Evolutionary conservation across 2,329 filamentous ascomycete species (phyloP), one percentile per base, ranked within the genome.

Genomic region (Gaeumannomyces sp.): DNA sequence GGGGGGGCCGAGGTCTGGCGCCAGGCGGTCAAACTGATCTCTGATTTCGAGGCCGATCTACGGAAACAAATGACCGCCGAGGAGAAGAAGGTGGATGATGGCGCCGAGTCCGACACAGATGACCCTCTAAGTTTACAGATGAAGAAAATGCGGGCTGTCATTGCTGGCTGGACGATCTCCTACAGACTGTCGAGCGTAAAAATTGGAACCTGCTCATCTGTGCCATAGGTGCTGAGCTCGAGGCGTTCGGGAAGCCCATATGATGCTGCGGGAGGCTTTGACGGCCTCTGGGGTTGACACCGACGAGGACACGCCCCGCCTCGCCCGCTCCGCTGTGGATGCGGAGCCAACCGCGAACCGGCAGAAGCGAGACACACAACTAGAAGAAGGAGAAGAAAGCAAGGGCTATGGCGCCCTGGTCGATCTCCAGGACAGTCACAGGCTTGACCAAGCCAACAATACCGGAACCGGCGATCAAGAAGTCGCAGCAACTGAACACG

Each of bases 181-280:
- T 87, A 31, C 76, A 79, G 1, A 72, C 81, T 2, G 88, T 88
- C 0, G 85, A 90, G 66, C 76, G 80, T 1, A 84, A 84, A 65
- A 81, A 83, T 22, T 94, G 91, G 90, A 93, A 89, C 65, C 76
- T 93, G 22, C 79, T 94, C 25, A 87, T 93, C 5, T 90, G 86
- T 63, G 90, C 89, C 14, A 86, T 94, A 45, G 89, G 90, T 0
- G 90, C 91, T 0, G 91, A 76, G 65, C 69, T 77, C 5, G 72
- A 73, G 59, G 73, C 73, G 0, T 75, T 77, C 28, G 66, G 22
- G 73, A 76, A 56, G 76, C 74, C 0, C 70, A 72, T 33, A 28
- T 57, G 25, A 70, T 76, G 67, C 68, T 76, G 1, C 69, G 68
- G 0, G 70, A 73, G 7, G 72, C 73, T 4, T 64, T 77, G 22